Evolutionary conservation across 2,329 filamentous ascomycete species (phyloP).

Genomic region (Coniochaeta ligniaria): DNA sequence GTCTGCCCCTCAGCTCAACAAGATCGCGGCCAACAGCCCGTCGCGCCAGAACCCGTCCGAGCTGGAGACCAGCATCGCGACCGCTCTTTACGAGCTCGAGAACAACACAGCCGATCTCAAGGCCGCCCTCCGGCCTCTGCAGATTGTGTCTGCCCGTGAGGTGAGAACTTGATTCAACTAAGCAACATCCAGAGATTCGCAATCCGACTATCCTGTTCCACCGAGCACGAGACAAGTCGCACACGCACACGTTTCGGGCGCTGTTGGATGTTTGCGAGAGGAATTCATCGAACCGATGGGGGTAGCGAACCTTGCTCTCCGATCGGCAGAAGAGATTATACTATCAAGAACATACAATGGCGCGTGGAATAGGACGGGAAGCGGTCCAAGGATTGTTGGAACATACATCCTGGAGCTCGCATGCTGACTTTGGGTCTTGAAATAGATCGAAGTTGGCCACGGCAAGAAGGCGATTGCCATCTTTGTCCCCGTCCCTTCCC

Average conservation of each 20-base stretch:
- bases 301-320: background rate
- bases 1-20: constrained; percentile 75
- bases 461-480: constrained; percentile 99
- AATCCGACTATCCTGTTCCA: constrained; percentile 37
- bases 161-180: constrained; percentile 57
- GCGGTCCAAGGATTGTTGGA: constrained; percentile 58
- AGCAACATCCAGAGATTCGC: constrained; percentile 6
- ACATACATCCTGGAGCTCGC: constrained; percentile 60
- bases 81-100: constrained; percentile 98
- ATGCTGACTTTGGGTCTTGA: constrained; percentile 63
- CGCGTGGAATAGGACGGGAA: constrained; percentile 64
- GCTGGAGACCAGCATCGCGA: constrained; percentile 94
- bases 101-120: constrained; percentile 98
- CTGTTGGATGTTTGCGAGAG: constrained; percentile 13
- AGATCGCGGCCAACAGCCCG: constrained; percentile 96
- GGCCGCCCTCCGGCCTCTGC: constrained; percentile 90
- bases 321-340: background rate
- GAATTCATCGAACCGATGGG: constrained; percentile 16
- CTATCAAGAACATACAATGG: constrained; percentile 13
- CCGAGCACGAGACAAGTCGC: constrained; percentile 13
- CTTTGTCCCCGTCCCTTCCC: constrained; percentile 99
- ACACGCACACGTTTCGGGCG: constrained; percentile 4
- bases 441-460: constrained; percentile 99
- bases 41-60: constrained; percentile 94
- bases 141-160: constrained; percentile 98